A percentile compares a stretch with the other conserved stretches of the same genome.
Conservation (phyloP, 495 filamentous ascomycete species). For the Aspergillus leporis region DNA sequence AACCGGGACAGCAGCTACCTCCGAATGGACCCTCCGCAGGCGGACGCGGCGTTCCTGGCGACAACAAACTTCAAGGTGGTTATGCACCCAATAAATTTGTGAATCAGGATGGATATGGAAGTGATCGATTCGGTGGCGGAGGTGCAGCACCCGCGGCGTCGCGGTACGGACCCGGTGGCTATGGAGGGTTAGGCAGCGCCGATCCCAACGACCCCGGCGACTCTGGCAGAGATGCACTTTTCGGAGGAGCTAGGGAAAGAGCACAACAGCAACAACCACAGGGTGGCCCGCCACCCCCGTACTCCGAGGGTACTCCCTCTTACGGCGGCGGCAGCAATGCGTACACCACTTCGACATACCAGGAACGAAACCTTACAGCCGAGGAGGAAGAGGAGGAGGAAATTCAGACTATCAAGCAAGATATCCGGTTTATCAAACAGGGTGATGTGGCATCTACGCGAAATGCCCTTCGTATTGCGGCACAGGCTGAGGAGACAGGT, state of each 20-base stretch:
- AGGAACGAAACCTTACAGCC: conserved; percentile 70
- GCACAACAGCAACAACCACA: conserved; percentile 41
- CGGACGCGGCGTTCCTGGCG: conserved; percentile 42
- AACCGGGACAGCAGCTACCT: conserved; percentile 18
- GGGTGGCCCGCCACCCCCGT: conserved; percentile 42
- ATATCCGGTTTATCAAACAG: conserved; percentile 76
- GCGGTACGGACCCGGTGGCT: conserved; percentile 64
- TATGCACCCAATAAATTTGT: conserved; percentile 66
- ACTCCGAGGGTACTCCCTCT: conserved; percentile 40
- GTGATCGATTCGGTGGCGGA: conserved; percentile 58
- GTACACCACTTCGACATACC: conserved; percentile 60
- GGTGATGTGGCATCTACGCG: conserved; percentile 70
- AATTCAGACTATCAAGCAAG: conserved; percentile 64
- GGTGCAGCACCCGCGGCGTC: conserved; percentile 33
- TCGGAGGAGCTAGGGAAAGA: conserved; percentile 63
- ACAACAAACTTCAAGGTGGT: conserved; percentile 48
- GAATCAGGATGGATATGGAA: conserved; percentile 63
- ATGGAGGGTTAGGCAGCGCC: conserved; percentile 64
- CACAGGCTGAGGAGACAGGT: conserved; percentile 71
- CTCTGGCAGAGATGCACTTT: conserved; percentile 61
- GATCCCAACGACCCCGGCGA: conserved; percentile 58
- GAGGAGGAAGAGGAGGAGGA: conserved; percentile 73
- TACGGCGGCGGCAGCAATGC: conserved; percentile 50
- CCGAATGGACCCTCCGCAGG: conserved; percentile 31
- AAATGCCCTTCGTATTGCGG: conserved; percentile 65